A percentile compares a stretch with the other conserved stretches of the same genome.
These are phyloP conservation scores for Trichosporon sp. DNA, from an alignment of 1,284 basidiomycete species.

Conservation along the genomic window DNA sequence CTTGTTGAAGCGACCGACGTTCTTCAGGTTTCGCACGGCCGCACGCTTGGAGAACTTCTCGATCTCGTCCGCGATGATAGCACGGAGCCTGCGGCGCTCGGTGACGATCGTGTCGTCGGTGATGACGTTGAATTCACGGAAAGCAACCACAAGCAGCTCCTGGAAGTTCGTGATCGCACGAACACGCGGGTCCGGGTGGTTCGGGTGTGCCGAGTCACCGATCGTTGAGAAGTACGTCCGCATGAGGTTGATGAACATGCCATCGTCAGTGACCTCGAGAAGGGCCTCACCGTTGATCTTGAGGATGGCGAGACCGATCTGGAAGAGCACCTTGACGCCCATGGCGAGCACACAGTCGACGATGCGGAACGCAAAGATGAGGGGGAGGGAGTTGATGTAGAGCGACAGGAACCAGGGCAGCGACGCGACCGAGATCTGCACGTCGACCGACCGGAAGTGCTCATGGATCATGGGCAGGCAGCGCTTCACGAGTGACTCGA, in stretches of 20 bases:
- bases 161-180: conserved; percentile 97
- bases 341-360: conserved; percentile 99
- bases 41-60: conserved; percentile 95
- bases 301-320: conserved; percentile 73
- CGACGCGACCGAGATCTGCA: conserved; percentile 94
- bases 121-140: conserved; percentile 95
- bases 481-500: conserved; percentile 89
- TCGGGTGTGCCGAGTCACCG: conserved; percentile 89
- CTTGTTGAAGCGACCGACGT: conserved; percentile 75
- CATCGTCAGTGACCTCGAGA: conserved; percentile 94
- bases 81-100: conserved; percentile 80
- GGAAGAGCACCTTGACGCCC: conserved; percentile 97
- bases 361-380: conserved; percentile 97
- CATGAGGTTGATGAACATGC: conserved; percentile 93
- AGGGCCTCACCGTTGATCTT: conserved; percentile 97
- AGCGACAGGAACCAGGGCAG: conserved; percentile 96
- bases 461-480: conserved; percentile 90
- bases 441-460: conserved; percentile 85
- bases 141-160: conserved; percentile 89
- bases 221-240: conserved; percentile 89
- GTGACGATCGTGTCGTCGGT: conserved; percentile 89
- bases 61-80: conserved; percentile 88
- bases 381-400: conserved; percentile 98
- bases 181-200: conserved; percentile 79
- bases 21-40: conserved; percentile 81